These are phyloP conservation scores for Senna siamea DNA, from an alignment of 306 rosid species.

Conservation along the genomic window DNA sequence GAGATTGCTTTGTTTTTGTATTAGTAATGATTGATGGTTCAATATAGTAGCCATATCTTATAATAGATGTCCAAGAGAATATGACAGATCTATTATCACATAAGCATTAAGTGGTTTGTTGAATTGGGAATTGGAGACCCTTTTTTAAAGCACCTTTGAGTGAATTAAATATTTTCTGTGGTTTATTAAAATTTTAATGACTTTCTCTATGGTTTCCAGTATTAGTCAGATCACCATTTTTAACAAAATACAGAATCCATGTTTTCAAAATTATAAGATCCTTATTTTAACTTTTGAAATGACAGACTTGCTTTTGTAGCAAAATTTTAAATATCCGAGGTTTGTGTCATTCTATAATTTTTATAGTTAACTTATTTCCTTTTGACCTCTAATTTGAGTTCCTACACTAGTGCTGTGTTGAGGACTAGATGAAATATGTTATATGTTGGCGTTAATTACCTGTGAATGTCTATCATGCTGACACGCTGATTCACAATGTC, in stretches of 20 bases:
- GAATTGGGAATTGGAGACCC: neutral
- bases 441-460: neutral
- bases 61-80: slow-evolving; percentile 2
- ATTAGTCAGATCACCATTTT: neutral
- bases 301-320: neutral
- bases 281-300: neutral
- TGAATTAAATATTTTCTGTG: neutral
- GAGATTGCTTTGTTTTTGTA: neutral
- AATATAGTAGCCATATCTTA: slow-evolving; percentile 1
- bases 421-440: neutral
- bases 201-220: neutral
- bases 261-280: neutral
- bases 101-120: neutral
- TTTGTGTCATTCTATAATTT: too few species aligned
- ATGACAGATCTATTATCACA: neutral
- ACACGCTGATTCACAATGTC: neutral
- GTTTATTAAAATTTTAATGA: neutral
- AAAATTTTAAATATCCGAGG: neutral
- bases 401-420: too few species aligned
- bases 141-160: neutral
- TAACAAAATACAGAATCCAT: too few species aligned
- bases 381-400: too few species aligned
- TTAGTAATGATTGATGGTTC: neutral
- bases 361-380: too few species aligned
- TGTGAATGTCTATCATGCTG: neutral